Base-by-base conservation (phyloP, 2,329 filamentous ascomycete species). In the Beauveria rudraprayagi region DNA sequence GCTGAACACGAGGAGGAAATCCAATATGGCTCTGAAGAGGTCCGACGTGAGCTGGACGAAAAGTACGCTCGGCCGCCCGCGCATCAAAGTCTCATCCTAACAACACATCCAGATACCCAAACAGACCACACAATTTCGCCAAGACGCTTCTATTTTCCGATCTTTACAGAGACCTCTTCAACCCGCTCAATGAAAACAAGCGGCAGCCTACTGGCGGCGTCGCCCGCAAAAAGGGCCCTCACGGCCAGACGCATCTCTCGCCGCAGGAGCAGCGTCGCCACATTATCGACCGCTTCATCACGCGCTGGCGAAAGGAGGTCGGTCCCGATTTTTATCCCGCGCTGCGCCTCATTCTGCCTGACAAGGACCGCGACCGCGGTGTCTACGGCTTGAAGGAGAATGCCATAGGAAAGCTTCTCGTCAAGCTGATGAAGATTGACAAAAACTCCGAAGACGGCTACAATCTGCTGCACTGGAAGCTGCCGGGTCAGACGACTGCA, bases 331-430 rank as follows among this genome's bases (percentile, higher is more conserved):
- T 99, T 68, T 97, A 94, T 70, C 94, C 94, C 0, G 93, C 91
- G 1, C 83, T 99, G 73, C 87, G 94, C 22, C 82, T 99, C 52
- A 96, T 97, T 61, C 80, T 97, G 3, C 92, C 93, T 0, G 91
- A 95, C 68, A 95, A 96, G 70, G 94, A 99, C 70, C 85, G 92
- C 44, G 92, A 97, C 69, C 85, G 94, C 53, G 89, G 89, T 19
- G 92, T 96, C 78, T 99, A 97, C 69, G 91, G 93, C 1, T 79
- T 99, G 46, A 97, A 97, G 71, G 94, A 99, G 77, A 92, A 89
- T 71, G 84, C 87, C 5, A 92, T 99, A 63, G 93, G 88, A 10
- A 96, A 92, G 70, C 77, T 97, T 22, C 79, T 97, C n/a, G 90
- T 97, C 62, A 93, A 92, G 70, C 82, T 96, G 44, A 88, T 96